Conservation (phyloP, 2,329 filamentous ascomycete species). For the Trichoderma arundinaceum region DNA sequence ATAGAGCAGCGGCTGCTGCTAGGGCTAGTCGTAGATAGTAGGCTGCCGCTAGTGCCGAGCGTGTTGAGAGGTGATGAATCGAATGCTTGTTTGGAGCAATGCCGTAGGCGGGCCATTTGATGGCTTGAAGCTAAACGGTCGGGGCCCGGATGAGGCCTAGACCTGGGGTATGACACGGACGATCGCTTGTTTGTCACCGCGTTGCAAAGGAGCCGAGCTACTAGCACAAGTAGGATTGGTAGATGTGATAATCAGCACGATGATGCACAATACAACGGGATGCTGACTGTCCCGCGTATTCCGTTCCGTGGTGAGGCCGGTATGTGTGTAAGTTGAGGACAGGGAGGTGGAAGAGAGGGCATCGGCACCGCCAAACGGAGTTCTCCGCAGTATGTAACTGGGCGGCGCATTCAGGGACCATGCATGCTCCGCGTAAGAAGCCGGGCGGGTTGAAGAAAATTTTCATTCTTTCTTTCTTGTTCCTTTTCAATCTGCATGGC, state of each 20-base stretch:
- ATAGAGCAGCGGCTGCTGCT: not conserved
- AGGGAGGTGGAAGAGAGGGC: no score
- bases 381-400: no score
- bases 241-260: no score
- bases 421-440: no score
- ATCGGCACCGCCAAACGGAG: no score
- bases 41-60: no score
- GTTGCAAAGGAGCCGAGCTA: not conserved
- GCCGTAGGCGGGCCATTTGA: not conserved
- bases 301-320: not conserved
- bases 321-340: no score
- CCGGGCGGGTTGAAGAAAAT: slow-evolving; percentile 11
- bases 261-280: not conserved
- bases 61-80: not conserved
- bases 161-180: slow-evolving; percentile 12
- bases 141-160: slow-evolving; percentile 21
- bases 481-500: not conserved
- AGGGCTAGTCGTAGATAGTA: not conserved
- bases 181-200: slow-evolving; percentile 10
- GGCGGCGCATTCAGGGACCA: no score
- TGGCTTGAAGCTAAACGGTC: slow-evolving; percentile 22
- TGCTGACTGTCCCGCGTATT: slow-evolving; percentile 2
- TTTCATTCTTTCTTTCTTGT: no score
- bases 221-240: no score
- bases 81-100: slow-evolving; percentile 1